A percentile compares a stretch with the other conserved stretches of the same genome.
These are phyloP conservation scores for Globisporangium spiculum DNA, from an alignment of 352 stramenopile species.

Conservation along the genomic window DNA sequence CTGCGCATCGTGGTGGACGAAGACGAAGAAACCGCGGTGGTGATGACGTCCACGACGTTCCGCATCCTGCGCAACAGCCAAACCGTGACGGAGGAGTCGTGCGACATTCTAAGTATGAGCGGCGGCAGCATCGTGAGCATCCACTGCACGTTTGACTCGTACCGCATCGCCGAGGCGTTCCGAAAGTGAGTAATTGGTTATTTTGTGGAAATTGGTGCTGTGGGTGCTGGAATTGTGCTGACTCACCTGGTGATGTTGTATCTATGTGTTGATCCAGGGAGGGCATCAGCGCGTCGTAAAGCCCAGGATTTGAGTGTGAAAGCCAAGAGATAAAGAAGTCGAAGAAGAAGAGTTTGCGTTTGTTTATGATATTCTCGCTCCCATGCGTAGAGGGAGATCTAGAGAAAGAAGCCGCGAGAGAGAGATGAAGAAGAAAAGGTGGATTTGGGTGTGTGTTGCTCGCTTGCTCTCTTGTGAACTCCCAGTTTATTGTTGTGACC, in stretches of 20 bases:
- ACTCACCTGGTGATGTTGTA: slow-evolving; percentile 4
- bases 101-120: slow-evolving; percentile 80
- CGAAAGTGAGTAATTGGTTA: slow-evolving; percentile 56
- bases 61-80: slow-evolving; percentile 86
- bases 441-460: slow-evolving; percentile 6
- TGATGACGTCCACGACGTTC: slow-evolving; percentile 87
- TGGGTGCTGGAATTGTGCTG: not conserved
- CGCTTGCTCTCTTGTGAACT: slow-evolving; percentile 5
- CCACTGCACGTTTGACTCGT: slow-evolving; percentile 87
- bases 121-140: slow-evolving; percentile 76
- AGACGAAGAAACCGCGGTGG: slow-evolving; percentile 83
- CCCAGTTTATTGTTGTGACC: slow-evolving; percentile 15
- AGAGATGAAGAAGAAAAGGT: slow-evolving; percentile 3
- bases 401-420: slow-evolving; percentile 3
- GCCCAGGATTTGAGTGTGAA: not conserved
- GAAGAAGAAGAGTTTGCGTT: slow-evolving; percentile 11
- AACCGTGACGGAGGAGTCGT: slow-evolving; percentile 83
- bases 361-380: slow-evolving; percentile 15
- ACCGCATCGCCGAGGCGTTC: slow-evolving; percentile 79
- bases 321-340: not conserved
- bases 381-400: slow-evolving; percentile 18
- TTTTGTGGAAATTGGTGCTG: not conserved
- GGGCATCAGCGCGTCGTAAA: slow-evolving; percentile 73
- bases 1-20: slow-evolving; percentile 82
- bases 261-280: slow-evolving; percentile 33